Evolutionary conservation across 306 rosid species (phyloP), one percentile per base, ranked within the genome.

Genomic region (Quercus berberidifolia): DNA sequence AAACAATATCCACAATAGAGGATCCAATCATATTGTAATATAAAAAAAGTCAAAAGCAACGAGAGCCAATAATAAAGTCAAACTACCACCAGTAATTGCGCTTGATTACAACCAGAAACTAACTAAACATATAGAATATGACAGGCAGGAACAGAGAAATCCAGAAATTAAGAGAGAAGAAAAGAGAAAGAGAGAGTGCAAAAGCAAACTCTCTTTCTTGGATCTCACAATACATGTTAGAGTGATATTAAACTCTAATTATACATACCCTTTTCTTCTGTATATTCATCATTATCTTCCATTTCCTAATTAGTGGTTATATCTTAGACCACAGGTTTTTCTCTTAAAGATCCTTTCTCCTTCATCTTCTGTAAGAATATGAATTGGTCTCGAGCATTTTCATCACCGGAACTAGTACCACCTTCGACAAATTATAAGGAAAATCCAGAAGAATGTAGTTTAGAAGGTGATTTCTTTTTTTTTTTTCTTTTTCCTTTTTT

Each of bases 21-120:
- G 43, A 26, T 62, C 3, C 1, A 28, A 30, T 30, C 46, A n/a
- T 26, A 1, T 68, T 35, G 17, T n/a, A 35, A 68, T 46, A 18
- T 46, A 18, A 62, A 62, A 64, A 30, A 65, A 31, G 71, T 67
- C 71, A 67, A 31, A 67, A 80, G 49, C 19, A 71, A 57, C 56
- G 75, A 35, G 76, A 74, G 55, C 81, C 88, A 82, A 79, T 49
- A 91, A 88, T 86, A 83, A 80, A 46, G 96, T 92, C 95, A 87
- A 91, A 84, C 59, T 21, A 56, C 60, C 55, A 33, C 83, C 97
- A 87, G 85, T 84, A 84, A 88, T 90, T 82, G 88, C 94, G 95
- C 89, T 83, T 52, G 38, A 81, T 76, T 73, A 21, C 81, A 76
- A 74, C 83, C 75, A 80, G 83, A 75, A 69, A 81, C 86, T 82